Evolutionary conservation across 345 rosid species (phyloP), one percentile per base, ranked within the genome.

Genomic region (Trapa bicornis): DNA sequence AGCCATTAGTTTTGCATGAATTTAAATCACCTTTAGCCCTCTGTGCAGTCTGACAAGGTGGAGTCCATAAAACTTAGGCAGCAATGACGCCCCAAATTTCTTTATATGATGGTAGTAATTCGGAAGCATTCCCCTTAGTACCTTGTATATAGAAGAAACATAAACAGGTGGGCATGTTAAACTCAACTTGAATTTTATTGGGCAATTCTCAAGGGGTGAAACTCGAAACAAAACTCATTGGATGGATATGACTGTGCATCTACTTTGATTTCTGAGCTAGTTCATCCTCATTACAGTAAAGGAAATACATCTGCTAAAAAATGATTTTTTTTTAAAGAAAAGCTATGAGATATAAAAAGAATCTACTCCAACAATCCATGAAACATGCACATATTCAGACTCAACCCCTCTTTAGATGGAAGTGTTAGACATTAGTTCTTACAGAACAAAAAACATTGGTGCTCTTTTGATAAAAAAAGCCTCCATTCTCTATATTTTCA

Each of bases 1-100:
- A 50, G 56, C 56, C 14, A 50, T 5, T 43, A 52, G 17, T 42
- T 32, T 35, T 35, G 29, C 17, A 10, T 33, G 58, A 47, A 48
- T 29, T 32, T 22, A 60, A 13, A 65, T 32, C 73, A 87, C 92
- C 88, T 83, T 83, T 9, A 68, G 69, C 67, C 85, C 82, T 67
- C 88, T 89, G 16, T 53, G 5, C 70, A 82, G 86, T 73, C 70
- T 82, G 12, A 80, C 71, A 56, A 73, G 74, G 64, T 85, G 89
- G 70, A 82, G 80, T 61, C 87, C 89, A 74, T 78, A 87, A 29
- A 80, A 41, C 71, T 70, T 80, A 72, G 72, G 48, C 74, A 83
- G 67, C 29, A 83, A 17, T 2, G 86, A 72, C 0, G 74, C 70
- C 43, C 75, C 71, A 58, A 81, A 73, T 52, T 70, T 80, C 52